Evolutionary conservation across 163 green algal species (phyloP), one percentile per base, ranked within the genome.

Genomic region (Scenedesmus sp.): DNA sequence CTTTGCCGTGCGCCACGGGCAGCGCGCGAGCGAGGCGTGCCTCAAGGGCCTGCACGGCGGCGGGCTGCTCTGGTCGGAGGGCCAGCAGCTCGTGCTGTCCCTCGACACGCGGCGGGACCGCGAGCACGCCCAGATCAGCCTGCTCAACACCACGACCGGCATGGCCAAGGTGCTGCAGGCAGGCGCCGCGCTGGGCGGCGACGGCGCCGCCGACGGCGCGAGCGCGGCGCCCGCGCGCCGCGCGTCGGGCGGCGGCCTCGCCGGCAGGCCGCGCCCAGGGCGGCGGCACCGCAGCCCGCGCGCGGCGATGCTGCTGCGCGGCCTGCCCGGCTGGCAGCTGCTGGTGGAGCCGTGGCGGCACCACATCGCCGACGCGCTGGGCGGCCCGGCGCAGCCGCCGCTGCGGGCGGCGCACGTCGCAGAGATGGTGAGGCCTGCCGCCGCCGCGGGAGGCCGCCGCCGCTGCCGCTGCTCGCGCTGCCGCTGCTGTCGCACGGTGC

Each of bases 61-160:
- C n/a, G n/a, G n/a, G n/a, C n/a, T n/a, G n/a, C 29, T 78, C 36
- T 78, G 47, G 39, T 39, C 24, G 13, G 50, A 70, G 42, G 70
- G 70, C 14, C 56, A 78, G 18, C 24, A 33, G 17, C 20, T 78
- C 17, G 22, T 70, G 57, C 39, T 78, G 20, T 60, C 39, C n/a
- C 44, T 78, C 36, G 70, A 78, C 57, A 54, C 17, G 33, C 58
- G 28, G 58, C 58, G 7, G 39, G 7, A 47, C 7, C 39, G 10
- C 7, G 7, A 47, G 39, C 39, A 47, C 34, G 57, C 70, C 17
- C 54, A 28, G 20, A 33, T 78, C 17, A 70, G 36, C 24, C 62
- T 78, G 34, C 42, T 60, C 28, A 78, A 78, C 20, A 63, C 70
- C 18, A 20, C 24, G 24, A 78, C 36, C 22, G 45, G 36, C 26